Evolutionary conservation across 192 early-diverging fungal species (phyloP).

Genomic region (Pilaira anomala): DNA sequence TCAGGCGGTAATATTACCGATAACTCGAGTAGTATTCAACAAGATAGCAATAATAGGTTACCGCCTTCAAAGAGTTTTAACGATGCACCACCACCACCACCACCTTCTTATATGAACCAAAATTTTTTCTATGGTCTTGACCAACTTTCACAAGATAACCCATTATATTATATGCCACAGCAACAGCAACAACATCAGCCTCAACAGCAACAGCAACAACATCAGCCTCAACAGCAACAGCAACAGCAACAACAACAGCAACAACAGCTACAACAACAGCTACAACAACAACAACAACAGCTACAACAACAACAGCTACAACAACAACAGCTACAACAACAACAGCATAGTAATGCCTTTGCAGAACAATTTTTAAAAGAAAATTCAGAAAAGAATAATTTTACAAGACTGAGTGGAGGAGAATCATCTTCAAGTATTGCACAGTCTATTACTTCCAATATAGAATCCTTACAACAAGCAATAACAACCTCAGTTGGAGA

Average conservation of each 20-base stretch:
- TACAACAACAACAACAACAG: conserved; percentile 13
- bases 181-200: conserved; percentile 10
- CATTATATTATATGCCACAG: conserved; percentile 17
- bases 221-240: not conserved
- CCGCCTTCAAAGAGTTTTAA: no score
- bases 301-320: not conserved
- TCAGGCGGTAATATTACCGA: no score
- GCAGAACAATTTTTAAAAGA: not conserved
- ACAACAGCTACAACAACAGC: not conserved
- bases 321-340: conserved; percentile 1
- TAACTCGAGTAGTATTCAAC: no score
- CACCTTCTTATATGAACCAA: conserved; percentile 14
- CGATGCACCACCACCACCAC: no score
- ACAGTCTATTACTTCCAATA: not conserved
- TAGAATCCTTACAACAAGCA: conserved; percentile 15
- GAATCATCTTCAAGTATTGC: not conserved
- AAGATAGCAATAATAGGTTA: no score
- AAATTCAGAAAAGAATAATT: not conserved
- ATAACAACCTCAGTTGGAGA: conserved; percentile 8
- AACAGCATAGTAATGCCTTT: conserved; percentile 2
- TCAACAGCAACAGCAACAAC: no score
- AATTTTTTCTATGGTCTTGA: conserved; percentile 20
- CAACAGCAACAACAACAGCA: conserved; percentile 10
- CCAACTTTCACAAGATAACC: conserved; percentile 16
- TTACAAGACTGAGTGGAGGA: not conserved